These are phyloP conservation scores for Cymodocea nodosa DNA, from an alignment of 116 monocot species.

Conservation along the genomic window DNA sequence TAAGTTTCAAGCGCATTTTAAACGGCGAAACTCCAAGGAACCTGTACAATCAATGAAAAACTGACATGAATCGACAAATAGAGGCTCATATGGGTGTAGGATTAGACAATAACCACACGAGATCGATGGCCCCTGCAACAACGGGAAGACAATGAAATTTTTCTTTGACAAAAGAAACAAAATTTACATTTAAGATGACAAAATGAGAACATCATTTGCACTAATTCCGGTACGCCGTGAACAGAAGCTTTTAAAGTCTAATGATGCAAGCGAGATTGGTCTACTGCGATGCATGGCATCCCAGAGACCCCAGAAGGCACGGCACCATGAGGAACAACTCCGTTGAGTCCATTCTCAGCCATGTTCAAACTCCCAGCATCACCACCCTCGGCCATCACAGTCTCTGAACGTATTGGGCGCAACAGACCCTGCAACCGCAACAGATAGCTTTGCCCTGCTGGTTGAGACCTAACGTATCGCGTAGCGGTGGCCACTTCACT, in stretches of 20 bases:
- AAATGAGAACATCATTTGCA: background rate
- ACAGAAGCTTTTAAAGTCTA: constrained; percentile 5
- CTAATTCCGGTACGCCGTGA: background rate
- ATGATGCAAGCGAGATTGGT: background rate
- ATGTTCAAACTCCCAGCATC: background rate
- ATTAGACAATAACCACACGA: too few relatives aligned
- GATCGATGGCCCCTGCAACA: too few relatives aligned
- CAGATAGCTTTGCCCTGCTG: constrained; percentile 57
- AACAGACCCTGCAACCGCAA: constrained; percentile 58
- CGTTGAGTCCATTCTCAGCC: constrained; percentile 10
- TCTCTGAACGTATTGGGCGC: constrained; percentile 28
- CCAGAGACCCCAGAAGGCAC: background rate
- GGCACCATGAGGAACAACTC: constrained; percentile 5
- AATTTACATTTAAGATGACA: background rate
- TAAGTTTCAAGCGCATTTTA: too few relatives aligned
- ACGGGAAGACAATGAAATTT: too few relatives aligned
- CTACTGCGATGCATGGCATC: background rate
- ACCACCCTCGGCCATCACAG: constrained; percentile 4
- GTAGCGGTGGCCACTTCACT: constrained; percentile 24
- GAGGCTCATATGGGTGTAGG: too few relatives aligned
- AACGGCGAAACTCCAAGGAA: too few relatives aligned
- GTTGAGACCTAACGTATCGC: constrained; percentile 32
- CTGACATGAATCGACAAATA: too few relatives aligned
- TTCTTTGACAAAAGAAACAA: too few relatives aligned
- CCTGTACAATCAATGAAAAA: too few relatives aligned